Base-by-base conservation (phyloP, 768 basidiomycete genomes). In the Naematelia encephala region DNA sequence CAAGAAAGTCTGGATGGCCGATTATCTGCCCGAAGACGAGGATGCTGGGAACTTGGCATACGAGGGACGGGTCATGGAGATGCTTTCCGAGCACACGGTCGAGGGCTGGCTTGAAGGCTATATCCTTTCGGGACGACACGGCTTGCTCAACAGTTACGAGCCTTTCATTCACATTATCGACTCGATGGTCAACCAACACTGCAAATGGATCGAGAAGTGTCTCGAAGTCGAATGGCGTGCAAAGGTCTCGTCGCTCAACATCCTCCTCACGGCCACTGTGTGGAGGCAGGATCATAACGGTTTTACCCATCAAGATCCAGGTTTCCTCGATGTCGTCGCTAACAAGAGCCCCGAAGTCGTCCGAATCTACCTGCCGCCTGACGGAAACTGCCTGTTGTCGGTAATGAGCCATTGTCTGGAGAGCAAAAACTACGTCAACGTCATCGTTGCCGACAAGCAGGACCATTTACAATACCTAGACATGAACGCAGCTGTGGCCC, bases 71-170 rank as follows among this genome's bases (percentile, higher is more conserved):
- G 84, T 93, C 48, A 81, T 91, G 62, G 91, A 93, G 77, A 91
- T 92, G 44, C 83, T 92, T 11, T 70, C 68, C 14, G 74, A 69
- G 56, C 67, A 66, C 60, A 65, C 69, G 16, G 60, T 68, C 2
- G 61, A 70, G 50, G 64, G 66, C 1, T 90, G 91, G 86, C 80
- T 93, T 1, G 89, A 94, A 77, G 90, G 91, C 2, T 93, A 93
- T 77, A 89, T 90, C 5, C 83, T 94, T 42, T 92, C 91, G 0
- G 91, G 91, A 5, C 72, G 79, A 34, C 72, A 75, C 0, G 90
- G 85, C 16, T 80, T 92, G 44, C 89, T 93, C 83, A 90, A 91
- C 13, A 86, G 84, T 39, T 92, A 94, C 75, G 91, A 94, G 71
- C 87, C 90, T 0, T 68, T 92, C 76, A 77, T 92, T 28, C 86